Conservation (phyloP, 2,329 filamentous ascomycete genomes). For the Thielaviopsis ethacetica region DNA sequence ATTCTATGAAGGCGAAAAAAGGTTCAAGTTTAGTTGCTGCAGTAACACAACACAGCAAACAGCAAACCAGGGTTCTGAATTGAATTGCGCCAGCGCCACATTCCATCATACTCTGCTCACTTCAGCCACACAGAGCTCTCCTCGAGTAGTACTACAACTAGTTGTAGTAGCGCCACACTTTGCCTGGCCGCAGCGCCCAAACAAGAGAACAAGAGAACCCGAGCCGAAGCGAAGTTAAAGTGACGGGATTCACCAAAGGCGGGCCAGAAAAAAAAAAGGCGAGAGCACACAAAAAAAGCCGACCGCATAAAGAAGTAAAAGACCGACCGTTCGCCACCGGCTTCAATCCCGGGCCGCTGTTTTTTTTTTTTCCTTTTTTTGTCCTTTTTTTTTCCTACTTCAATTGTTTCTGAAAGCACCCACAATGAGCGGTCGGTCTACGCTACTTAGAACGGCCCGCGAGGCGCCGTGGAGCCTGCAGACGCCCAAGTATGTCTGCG, state of each 20-base stretch:
- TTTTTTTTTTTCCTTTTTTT: not conserved
- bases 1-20: not conserved
- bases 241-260: not conserved
- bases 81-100: no score
- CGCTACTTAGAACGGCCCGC: not conserved
- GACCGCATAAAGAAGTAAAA: no score
- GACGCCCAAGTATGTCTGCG: slow-evolving; percentile 27
- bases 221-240: slow-evolving; percentile 5
- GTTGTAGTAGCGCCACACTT: no score
- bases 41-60: slow-evolving; percentile 6
- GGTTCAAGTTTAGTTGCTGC: slow-evolving; percentile 3
- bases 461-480: slow-evolving; percentile 11
- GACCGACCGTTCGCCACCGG: no score
- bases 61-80: not conserved
- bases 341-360: not conserved
- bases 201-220: not conserved
- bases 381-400: not conserved
- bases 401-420: not conserved
- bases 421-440: slow-evolving; percentile 2
- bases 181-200: no score
- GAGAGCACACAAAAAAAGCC: no score
- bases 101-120: no score
- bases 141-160: no score
- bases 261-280: not conserved
- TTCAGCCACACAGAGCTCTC: no score